These are phyloP conservation scores for Coriolopsis trogii DNA, from an alignment of 1,284 basidiomycete species.

Conservation along the genomic window DNA sequence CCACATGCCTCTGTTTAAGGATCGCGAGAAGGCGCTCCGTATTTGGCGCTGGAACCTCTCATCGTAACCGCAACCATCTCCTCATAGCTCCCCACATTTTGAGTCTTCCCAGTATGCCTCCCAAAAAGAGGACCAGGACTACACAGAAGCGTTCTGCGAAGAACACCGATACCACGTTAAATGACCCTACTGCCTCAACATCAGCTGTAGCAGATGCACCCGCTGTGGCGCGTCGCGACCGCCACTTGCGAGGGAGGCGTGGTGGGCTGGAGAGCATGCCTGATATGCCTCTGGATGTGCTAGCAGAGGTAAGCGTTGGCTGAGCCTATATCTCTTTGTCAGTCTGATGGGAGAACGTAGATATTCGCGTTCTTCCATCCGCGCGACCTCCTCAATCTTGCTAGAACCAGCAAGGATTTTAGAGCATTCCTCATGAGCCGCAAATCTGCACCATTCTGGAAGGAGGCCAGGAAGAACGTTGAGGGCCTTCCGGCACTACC, in stretches of 20 bases:
- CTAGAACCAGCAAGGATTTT: constrained; percentile 19
- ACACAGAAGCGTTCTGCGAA: not conserved
- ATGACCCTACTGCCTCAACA: not conserved
- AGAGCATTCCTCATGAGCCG: constrained; percentile 17
- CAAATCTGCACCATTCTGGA: constrained; percentile 13
- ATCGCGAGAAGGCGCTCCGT: not conserved
- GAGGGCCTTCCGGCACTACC: constrained; percentile 14
- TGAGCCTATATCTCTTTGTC: not conserved
- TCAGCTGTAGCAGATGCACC: not conserved
- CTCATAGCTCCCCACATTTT: not conserved
- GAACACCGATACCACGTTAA: not conserved
- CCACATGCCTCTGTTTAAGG: not conserved
- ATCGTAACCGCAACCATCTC: not conserved
- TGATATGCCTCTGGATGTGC: constrained; percentile 29
- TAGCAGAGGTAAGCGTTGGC: constrained; percentile 19
- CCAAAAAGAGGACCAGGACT: constrained; percentile 5
- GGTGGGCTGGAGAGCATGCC: constrained; percentile 22
- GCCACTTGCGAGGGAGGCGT: constrained; percentile 10
- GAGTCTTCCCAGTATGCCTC: constrained; percentile 9
- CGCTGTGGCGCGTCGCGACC: constrained; percentile 1
- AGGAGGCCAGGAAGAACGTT: constrained; percentile 9
- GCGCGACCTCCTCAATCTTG: constrained; percentile 20
- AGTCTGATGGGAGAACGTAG: not conserved
- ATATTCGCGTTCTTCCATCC: constrained; percentile 19
- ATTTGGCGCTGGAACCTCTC: not conserved